Evolutionary conservation across 1,284 basidiomycete species (phyloP), one percentile per base, ranked within the genome.

Genomic region (Papiliotrema laurentii): DNA sequence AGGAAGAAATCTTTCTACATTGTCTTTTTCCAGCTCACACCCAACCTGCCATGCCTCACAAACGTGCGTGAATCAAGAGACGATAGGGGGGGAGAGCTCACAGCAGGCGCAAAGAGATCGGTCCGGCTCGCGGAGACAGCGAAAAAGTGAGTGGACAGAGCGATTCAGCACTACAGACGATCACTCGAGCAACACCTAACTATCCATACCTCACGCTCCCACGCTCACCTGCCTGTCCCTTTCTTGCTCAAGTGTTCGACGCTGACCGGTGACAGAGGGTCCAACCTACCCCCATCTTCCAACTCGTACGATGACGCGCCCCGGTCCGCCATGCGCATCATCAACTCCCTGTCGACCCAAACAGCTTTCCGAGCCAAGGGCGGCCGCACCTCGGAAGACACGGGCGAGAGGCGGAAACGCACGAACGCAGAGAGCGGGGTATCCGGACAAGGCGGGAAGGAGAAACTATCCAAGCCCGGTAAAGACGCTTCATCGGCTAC

Each of bases 41-140:
- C 18, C 25, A 27, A 22, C 6, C 24, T 27, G 55, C 39, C 2
- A 73, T 72, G 71, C 69, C 69, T 43, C 71, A 73, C 49, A 73
- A 73, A 55, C 67, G 71, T 71, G 38, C 18, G 10, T 16, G 6
- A 11, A 31, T 2, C 28, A 19, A 33, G 6, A 7, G 16, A 24
- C 10, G 25, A 14, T 30, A 14, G 5, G n/a, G 24, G 30, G 2
- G 45, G 9, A 18, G 21, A 27, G 16, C 21, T 22, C 30, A 38
- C 22, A 16, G 5, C 50, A 74, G 71, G 72, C 30, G 65, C 70
- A 9, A 74, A 74, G 49, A 48, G 59, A 35, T 69, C 69, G 9
- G 54, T 68, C 30, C 54, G 72, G 19, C 61, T 64, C 9, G 64
- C 63, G 14, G 67, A 70, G 38, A 55, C 55, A 19, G 51, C 54